Percentiles rank a stretch among this genome's conserved stretches.
These are phyloP conservation scores for Amesomyces nigricolor DNA, from an alignment of 2,329 filamentous ascomycete species.

Conservation along the genomic window DNA sequence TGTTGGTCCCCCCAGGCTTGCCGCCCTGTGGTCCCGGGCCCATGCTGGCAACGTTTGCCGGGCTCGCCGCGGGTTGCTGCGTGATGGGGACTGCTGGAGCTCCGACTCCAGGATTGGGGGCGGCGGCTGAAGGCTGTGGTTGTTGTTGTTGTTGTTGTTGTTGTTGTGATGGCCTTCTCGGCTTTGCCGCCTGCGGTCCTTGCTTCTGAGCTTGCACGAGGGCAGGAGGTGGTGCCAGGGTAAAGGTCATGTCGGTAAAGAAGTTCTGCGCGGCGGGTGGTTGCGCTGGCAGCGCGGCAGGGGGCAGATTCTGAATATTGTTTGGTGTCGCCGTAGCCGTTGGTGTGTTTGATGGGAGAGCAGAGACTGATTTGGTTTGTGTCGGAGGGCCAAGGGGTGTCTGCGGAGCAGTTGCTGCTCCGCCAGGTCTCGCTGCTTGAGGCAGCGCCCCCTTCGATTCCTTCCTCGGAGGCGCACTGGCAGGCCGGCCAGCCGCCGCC, in stretches of 20 bases:
- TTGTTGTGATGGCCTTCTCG: conserved; percentile 16
- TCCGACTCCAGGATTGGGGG: conserved; percentile 7
- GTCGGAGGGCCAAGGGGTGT: background rate
- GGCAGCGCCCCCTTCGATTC: conserved; percentile 20
- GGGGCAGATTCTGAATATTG: background rate
- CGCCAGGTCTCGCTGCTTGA: conserved; percentile 13
- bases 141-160: conserved; percentile 5
- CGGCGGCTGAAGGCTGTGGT: conserved; percentile 21
- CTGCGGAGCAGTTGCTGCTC: conserved; percentile 11
- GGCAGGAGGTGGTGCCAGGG: conserved; percentile 40
- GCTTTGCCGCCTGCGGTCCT: conserved; percentile 16
- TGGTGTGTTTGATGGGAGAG: conserved; percentile 1
- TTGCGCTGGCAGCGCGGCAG: background rate
- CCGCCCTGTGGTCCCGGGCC: background rate
- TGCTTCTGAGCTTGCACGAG: conserved; percentile 26
- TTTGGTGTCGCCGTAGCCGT: conserved; percentile 7
- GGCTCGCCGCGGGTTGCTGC: background rate
- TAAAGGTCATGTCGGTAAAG: conserved; percentile 55
- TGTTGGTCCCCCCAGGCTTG: conserved; percentile 8
- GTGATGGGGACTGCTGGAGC: background rate
- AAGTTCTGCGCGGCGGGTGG: conserved; percentile 35
- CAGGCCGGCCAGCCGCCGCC: conserved; percentile 16
- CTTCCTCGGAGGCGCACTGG: conserved; percentile 25
- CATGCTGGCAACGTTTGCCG: conserved; percentile 16
- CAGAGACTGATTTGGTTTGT: conserved; percentile 10